These are phyloP conservation scores for Physcomitrellopsis africana DNA, from an alignment of 225 moss, liverwort and hornwort species.

Conservation along the genomic window DNA sequence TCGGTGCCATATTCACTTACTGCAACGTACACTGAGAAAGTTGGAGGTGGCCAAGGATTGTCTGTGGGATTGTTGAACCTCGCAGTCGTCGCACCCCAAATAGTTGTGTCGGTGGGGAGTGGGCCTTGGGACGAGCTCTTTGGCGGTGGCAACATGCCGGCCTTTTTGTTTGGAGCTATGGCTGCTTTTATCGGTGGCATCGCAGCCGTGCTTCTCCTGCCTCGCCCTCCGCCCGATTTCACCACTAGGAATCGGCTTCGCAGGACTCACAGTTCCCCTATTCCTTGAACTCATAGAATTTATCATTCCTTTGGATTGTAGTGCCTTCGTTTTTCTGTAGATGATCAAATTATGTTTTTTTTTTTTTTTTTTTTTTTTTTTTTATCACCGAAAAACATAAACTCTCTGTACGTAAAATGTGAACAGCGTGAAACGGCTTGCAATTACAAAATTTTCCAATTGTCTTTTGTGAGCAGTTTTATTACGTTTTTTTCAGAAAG, in stretches of 20 bases:
- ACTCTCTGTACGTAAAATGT: too few relatives aligned
- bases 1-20: conserved; percentile 66
- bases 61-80: conserved; percentile 71
- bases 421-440: too few relatives aligned
- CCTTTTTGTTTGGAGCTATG: conserved; percentile 50
- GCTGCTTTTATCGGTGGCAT: conserved; percentile 53
- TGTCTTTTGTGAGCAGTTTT: too few relatives aligned
- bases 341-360: too few relatives aligned
- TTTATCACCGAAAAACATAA: too few relatives aligned
- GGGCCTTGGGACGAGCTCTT: conserved; percentile 67
- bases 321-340: too few relatives aligned
- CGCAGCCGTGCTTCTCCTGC: conserved; percentile 52
- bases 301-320: too few relatives aligned
- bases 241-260: conserved; percentile 30
- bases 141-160: conserved; percentile 67
- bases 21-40: conserved; percentile 56
- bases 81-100: conserved; percentile 62
- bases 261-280: conserved; percentile 64
- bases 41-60: conserved; percentile 67
- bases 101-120: conserved; percentile 54
- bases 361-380: too few relatives aligned
- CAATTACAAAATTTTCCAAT: too few relatives aligned
- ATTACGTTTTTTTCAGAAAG: too few relatives aligned
- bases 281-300: conserved; percentile 34
- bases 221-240: conserved; percentile 57